Evolutionary conservation across 805 yeast genomes (phyloP).

Genomic region (Saturnispora silvae): DNA sequence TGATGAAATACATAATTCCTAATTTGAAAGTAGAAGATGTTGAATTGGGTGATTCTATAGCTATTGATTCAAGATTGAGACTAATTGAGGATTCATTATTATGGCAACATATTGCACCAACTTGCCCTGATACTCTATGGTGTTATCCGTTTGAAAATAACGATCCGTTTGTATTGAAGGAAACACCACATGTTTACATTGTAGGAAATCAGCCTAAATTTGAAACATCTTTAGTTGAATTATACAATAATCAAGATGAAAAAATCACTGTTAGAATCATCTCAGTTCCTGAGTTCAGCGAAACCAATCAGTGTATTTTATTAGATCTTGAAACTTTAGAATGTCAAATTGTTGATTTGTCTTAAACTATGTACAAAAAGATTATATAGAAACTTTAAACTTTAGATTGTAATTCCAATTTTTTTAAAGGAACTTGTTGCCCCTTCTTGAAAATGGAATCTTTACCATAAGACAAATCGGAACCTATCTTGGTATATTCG

Average conservation of each 20-base stretch:
- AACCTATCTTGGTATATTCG: slow-evolving; percentile 40
- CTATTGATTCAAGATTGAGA: slow-evolving; percentile 31
- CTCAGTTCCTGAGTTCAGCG: slow-evolving; percentile 59
- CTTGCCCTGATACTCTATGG: slow-evolving; percentile 92
- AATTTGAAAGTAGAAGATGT: slow-evolving; percentile 23
- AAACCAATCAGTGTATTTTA: slow-evolving; percentile 54
- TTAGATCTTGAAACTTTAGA: slow-evolving; percentile 49
- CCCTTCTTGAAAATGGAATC: slow-evolving; percentile 29
- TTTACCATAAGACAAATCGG: slow-evolving; percentile 51
- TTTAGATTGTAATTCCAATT: slow-evolving; percentile 13
- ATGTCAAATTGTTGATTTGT: slow-evolving; percentile 36
- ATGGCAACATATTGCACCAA: slow-evolving; percentile 87
- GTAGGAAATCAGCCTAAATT: slow-evolving; percentile 74
- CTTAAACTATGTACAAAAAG: not conserved
- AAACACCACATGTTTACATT: slow-evolving; percentile 78
- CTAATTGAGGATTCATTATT: slow-evolving; percentile 56
- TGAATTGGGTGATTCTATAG: slow-evolving; percentile 19
- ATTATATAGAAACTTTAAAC: not conserved
- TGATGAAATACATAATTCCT: slow-evolving; percentile 53
- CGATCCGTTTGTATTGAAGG: slow-evolving; percentile 76
- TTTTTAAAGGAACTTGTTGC: slow-evolving; percentile 23
- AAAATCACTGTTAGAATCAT: slow-evolving; percentile 37
- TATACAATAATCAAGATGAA: slow-evolving; percentile 26
- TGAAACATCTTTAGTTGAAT: slow-evolving; percentile 33
- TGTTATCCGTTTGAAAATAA: slow-evolving; percentile 68